Evolutionary conservation across 352 stramenopile species (phyloP), one percentile per base, ranked within the genome.

Genomic region (Labyrinthula sp.): DNA sequence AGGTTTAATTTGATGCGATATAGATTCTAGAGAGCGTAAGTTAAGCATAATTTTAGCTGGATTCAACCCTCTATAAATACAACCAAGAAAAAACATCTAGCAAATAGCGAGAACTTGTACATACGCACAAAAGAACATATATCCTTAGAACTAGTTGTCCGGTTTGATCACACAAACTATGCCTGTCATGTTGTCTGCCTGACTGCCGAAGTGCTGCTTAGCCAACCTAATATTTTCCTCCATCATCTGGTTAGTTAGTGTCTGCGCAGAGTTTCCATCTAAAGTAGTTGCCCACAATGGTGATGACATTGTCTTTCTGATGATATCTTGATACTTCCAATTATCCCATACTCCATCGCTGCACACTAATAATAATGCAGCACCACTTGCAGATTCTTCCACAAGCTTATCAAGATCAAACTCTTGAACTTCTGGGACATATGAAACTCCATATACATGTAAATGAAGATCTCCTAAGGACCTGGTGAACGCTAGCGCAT

Each of bases 291-390:
- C n/a, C 37, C 50, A 33, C 47, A 22, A 40, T 3, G 30, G 30
- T 3, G 47, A 30, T 15, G 60, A 22, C 20, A 65, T 38, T 24
- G 73, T 56, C 18, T 77, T 75, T 5, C 43, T 38, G 12, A 67
- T 52, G 8, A 82, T 47, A 21, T 83, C 71, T 23, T 66, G 58
- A 55, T 78, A 82, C 45, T 75, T 68, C 73, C 75, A 86, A 56
- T 79, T 80, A 58, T 86, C 75, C 75, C 73, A 86, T 14, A 86
- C 54, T 9, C 73, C 75, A 56, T 86, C 75, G 0, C 69, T 77
- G 0, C 70, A 74, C 12, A 79, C 61, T 4, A 81, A 23, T 1
- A 86, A 36, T 34, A 28, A 81, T 62, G 48, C 66, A 45, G 5
- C 45, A 14, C 38, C 30, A 7, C 10, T 23, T 17, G 2, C 52